These are phyloP conservation scores for Ramaria sp. DNA, from an alignment of 768 basidiomycete genomes.

Conservation along the genomic window DNA sequence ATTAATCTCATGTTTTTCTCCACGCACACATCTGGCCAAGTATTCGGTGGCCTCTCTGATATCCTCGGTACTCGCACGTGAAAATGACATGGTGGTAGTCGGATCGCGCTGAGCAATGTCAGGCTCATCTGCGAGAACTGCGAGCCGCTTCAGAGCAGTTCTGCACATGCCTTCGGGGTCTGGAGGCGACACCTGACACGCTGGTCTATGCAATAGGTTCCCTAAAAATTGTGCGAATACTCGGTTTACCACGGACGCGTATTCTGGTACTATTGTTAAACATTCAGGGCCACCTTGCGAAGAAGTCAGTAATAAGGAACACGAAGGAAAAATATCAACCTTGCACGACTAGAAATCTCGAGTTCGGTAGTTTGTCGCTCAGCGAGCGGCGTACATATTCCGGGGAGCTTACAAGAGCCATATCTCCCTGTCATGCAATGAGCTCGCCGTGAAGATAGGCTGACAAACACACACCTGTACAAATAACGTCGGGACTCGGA, in stretches of 20 bases:
- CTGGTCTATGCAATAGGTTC: neutral
- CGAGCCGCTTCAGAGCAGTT: constrained; percentile 40
- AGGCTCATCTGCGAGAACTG: constrained; percentile 36
- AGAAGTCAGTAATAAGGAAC: neutral
- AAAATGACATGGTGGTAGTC: constrained; percentile 53
- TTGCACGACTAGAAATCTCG: neutral
- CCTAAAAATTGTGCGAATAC: neutral
- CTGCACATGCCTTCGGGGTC: neutral
- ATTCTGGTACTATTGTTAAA: neutral
- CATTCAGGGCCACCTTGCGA: neutral
- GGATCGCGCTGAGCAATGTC: constrained; percentile 42
- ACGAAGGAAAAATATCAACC: neutral
- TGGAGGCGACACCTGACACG: neutral
- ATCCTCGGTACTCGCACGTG: constrained; percentile 40
- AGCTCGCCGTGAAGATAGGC: too few relatives aligned
- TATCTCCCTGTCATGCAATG: neutral
- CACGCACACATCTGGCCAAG: neutral
- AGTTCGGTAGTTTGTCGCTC: neutral
- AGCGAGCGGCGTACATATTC: neutral
- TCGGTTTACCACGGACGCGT: neutral
- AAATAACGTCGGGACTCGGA: neutral
- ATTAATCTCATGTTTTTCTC: neutral
- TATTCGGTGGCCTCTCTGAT: neutral
- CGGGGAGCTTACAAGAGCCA: neutral
- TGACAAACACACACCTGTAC: neutral